These are phyloP conservation scores for Westerdykella aurantiaca DNA, from an alignment of 2,329 filamentous ascomycete genomes.

Conservation along the genomic window DNA sequence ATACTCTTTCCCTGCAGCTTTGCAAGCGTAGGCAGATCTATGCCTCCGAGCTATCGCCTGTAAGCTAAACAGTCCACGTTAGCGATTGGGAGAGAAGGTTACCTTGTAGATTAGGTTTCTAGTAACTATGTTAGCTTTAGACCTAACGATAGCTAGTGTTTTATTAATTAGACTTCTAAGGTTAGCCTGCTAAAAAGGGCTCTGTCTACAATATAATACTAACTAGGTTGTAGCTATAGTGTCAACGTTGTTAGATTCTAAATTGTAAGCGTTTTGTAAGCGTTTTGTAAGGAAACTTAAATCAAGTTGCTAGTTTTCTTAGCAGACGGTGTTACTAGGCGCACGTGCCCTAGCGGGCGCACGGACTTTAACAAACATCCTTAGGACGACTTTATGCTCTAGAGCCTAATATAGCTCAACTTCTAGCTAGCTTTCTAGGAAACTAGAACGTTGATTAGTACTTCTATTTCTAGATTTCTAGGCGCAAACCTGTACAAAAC, in stretches of 20 bases:
- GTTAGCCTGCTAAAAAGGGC: neutral
- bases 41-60: neutral
- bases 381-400: neutral
- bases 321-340: too few relatives aligned
- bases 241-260: neutral
- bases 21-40: slow-evolving; percentile 1
- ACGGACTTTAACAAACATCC: slow-evolving; percentile 1
- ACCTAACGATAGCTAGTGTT: neutral
- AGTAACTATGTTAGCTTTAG: neutral
- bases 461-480: too few relatives aligned
- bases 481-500: too few relatives aligned
- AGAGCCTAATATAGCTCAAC: too few relatives aligned
- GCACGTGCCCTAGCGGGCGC: neutral
- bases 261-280: neutral
- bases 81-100: neutral
- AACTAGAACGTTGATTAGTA: too few relatives aligned
- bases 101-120: slow-evolving; percentile 2
- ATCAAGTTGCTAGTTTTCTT: too few relatives aligned
- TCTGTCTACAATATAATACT: neutral
- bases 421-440: too few relatives aligned
- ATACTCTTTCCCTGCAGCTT: slow-evolving; percentile 2
- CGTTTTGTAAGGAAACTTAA: too few relatives aligned
- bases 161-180: neutral
- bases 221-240: neutral
- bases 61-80: slow-evolving; percentile 1